Conservation (phyloP, 106 monocot species). For the Dioscorea dumetorum region DNA sequence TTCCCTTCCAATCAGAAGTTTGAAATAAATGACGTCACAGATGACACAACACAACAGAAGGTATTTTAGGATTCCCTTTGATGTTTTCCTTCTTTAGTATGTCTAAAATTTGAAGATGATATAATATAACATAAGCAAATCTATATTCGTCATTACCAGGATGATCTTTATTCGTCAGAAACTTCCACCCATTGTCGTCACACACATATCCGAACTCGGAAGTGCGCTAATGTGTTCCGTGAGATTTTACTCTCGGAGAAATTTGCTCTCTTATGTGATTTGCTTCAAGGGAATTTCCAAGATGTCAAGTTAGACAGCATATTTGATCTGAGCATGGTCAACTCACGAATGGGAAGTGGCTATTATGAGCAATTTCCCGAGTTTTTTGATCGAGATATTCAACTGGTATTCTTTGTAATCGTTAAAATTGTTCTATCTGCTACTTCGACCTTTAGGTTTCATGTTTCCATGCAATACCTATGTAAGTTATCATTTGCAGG, state of each 20-base stretch:
- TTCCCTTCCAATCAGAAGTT: background rate
- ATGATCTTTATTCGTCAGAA: too few species aligned
- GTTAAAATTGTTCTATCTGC: background rate
- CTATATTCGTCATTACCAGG: conserved; percentile 22
- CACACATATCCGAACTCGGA: conserved; percentile 24
- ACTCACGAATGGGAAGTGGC: conserved; percentile 55
- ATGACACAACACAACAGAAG: conserved; percentile 4
- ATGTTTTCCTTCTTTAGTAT: background rate
- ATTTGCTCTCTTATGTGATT: conserved; percentile 64
- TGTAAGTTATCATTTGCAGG: too few species aligned
- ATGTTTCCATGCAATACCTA: too few species aligned
- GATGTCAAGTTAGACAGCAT: conserved; percentile 24
- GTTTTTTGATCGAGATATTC: conserved; percentile 56
- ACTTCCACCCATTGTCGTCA: background rate
- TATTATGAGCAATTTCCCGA: conserved; percentile 39
- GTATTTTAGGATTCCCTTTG: conserved; percentile 4
- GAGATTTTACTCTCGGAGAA: conserved; percentile 67
- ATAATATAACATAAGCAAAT: too few species aligned
- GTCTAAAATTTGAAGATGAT: too few species aligned
- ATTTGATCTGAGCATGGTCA: conserved; percentile 44
- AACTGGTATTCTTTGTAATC: conserved; percentile 35
- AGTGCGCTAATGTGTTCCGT: conserved; percentile 42
- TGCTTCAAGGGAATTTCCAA: conserved; percentile 44
- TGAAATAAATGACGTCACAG: conserved; percentile 2
- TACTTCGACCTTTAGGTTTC: background rate